A percentile compares a stretch with the other conserved stretches of the same genome.
Evolutionary conservation across 1,284 basidiomycete genomes (phyloP).

Genomic region (Puccinia novopanici): DNA sequence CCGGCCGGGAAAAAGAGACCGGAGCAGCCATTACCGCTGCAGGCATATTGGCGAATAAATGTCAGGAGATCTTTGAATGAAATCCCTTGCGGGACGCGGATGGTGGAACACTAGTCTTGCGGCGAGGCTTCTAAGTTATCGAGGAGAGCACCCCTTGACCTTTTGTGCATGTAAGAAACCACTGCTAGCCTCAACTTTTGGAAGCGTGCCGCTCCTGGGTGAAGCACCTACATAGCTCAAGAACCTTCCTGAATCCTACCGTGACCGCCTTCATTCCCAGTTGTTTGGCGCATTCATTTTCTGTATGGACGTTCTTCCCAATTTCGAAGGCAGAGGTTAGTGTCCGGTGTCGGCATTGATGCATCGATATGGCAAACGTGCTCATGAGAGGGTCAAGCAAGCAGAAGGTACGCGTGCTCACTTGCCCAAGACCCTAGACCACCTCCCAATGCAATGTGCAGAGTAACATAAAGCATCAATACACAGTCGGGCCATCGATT

Average conservation of each 20-base stretch:
- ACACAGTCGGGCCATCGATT: background rate
- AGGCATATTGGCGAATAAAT: slow-evolving; percentile 22
- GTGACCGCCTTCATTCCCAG: background rate
- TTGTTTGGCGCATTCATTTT: background rate
- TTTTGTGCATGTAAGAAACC: background rate
- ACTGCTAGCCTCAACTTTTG: background rate
- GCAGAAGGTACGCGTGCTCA: background rate
- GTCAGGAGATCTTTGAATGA: background rate
- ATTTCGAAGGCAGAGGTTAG: background rate
- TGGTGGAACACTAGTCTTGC: background rate
- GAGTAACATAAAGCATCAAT: background rate
- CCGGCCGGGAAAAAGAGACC: slow-evolving; percentile 42
- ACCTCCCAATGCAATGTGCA: background rate
- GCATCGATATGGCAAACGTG: background rate
- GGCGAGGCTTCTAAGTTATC: background rate
- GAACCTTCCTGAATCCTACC: background rate
- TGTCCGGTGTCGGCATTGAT: background rate
- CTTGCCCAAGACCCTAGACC: background rate
- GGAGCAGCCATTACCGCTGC: slow-evolving; percentile 41
- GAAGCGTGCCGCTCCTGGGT: background rate
- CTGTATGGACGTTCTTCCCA: background rate
- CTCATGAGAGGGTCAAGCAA: background rate
- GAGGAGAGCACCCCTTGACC: background rate
- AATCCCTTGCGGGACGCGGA: background rate
- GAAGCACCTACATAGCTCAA: background rate